Evolutionary conservation across 2,329 filamentous ascomycete genomes (phyloP).

Genomic region (Hypoxylon sp.): DNA sequence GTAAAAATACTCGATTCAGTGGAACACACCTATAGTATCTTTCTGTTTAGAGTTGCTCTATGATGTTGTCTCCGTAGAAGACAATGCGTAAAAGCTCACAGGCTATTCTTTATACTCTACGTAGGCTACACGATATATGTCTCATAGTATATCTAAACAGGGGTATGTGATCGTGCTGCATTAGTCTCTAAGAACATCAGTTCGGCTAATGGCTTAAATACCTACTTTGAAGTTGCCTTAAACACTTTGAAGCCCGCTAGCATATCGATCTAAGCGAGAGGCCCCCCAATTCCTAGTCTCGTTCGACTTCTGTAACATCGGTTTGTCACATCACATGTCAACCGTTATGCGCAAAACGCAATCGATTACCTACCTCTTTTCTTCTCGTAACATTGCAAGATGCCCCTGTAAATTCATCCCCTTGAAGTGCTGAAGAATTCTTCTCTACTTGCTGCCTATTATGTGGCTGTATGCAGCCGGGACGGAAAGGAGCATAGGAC

Average conservation of each 20-base stretch:
- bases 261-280: constrained; percentile 14
- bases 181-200: constrained; percentile 18
- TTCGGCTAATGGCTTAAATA: constrained; percentile 3
- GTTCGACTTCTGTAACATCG: constrained; percentile 6
- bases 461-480: neutral
- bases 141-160: constrained; percentile 4
- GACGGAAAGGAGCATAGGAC: neutral
- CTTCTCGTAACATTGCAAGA: neutral
- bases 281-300: constrained; percentile 7
- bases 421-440: neutral
- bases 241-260: constrained; percentile 4
- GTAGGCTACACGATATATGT: neutral
- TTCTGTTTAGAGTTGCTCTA: neutral
- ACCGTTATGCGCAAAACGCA: neutral
- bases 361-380: neutral
- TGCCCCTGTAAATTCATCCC: neutral
- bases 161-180: constrained; percentile 15
- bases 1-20: neutral
- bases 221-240: neutral
- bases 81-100: neutral
- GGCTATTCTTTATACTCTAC: constrained; percentile 5
- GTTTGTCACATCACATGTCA: constrained; percentile 19
- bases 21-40: constrained; percentile 5
- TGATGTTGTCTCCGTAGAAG: neutral
- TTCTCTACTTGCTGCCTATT: constrained; percentile 5